Conservation (phyloP, 371 early-diverging fungal genomes). For the Mucor circinelloides region DNA sequence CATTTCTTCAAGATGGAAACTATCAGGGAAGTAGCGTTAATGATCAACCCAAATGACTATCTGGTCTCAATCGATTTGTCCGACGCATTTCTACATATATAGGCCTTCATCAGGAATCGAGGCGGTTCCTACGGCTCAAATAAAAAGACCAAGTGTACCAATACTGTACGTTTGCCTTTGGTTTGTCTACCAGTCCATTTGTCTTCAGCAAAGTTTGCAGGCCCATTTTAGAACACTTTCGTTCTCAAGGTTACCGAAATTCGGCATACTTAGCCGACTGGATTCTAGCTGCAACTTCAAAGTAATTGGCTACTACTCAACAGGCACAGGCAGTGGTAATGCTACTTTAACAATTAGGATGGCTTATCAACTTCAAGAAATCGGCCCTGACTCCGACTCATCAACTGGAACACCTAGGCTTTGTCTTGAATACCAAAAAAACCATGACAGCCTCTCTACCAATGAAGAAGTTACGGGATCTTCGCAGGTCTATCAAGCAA, state of each 20-base stretch:
- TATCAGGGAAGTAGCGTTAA: constrained; percentile 13
- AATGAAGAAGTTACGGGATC: too few relatives aligned
- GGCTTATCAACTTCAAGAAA: not conserved
- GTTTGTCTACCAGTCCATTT: constrained; percentile 32
- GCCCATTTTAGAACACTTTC: constrained; percentile 33
- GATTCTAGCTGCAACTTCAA: constrained; percentile 3
- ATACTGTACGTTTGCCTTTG: constrained; percentile 34
- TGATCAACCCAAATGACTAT: constrained; percentile 27
- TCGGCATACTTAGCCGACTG: too few relatives aligned
- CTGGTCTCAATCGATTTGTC: constrained; percentile 32
- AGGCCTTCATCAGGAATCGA: constrained; percentile 14
- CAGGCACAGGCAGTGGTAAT: constrained; percentile 7
- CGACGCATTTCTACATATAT: constrained; percentile 36
- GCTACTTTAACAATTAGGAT: not conserved
- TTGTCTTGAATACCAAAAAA: too few relatives aligned
- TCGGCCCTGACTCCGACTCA: too few relatives aligned
- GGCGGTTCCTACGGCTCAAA: constrained; percentile 41
- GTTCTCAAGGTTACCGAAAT: constrained; percentile 12
- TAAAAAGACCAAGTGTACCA: constrained; percentile 51
- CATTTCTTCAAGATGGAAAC: constrained; percentile 43
- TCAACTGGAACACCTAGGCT: too few relatives aligned
- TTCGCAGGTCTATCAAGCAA: too few relatives aligned
- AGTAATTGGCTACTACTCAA: not conserved
- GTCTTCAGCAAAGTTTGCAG: constrained; percentile 38
- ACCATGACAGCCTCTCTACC: too few relatives aligned